These are phyloP conservation scores for Aspergillus ostianus DNA, from an alignment of 495 filamentous ascomycete species.

Conservation along the genomic window DNA sequence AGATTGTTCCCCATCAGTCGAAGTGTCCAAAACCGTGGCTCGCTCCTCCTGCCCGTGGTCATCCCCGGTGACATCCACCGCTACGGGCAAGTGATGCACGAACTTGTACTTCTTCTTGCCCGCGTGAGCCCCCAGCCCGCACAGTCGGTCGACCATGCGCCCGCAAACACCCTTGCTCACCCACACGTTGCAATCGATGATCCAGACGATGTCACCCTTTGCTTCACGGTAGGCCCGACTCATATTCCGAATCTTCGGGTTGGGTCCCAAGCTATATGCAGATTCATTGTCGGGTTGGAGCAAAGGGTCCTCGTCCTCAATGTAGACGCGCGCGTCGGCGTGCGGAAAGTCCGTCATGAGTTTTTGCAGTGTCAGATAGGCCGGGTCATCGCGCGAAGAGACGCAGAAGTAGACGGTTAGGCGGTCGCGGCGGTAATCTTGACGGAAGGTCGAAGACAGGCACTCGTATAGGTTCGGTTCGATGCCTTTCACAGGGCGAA, in stretches of 20 bases:
- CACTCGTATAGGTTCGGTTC: conserved; percentile 91
- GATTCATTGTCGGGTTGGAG: conserved; percentile 52
- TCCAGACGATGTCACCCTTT: conserved; percentile 88
- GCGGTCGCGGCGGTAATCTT: conserved; percentile 74
- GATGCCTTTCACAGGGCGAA: conserved; percentile 90
- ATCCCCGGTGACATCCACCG: conserved; percentile 64
- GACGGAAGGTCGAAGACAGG: conserved; percentile 83
- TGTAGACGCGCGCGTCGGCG: conserved; percentile 69
- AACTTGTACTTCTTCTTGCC: conserved; percentile 76
- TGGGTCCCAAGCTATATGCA: conserved; percentile 73
- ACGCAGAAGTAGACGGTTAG: conserved; percentile 85
- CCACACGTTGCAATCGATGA: conserved; percentile 97
- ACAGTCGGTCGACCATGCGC: conserved; percentile 83
- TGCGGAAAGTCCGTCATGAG: conserved; percentile 68
- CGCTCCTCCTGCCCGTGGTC: conserved; percentile 35
- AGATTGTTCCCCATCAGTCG: neutral
- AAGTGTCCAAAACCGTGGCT: conserved; percentile 40
- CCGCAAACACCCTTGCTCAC: conserved; percentile 72
- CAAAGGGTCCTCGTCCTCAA: conserved; percentile 87
- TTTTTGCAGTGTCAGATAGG: conserved; percentile 68
- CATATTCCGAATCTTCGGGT: conserved; percentile 98
- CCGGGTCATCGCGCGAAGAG: conserved; percentile 71
- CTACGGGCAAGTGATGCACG: conserved; percentile 90
- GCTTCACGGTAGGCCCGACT: conserved; percentile 94
- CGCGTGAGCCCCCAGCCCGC: conserved; percentile 54